Percentiles rank a stretch among this genome's conserved stretches.
Conservation (phyloP, 306 rosid species). For the Astragalus glycyphyllos region DNA sequence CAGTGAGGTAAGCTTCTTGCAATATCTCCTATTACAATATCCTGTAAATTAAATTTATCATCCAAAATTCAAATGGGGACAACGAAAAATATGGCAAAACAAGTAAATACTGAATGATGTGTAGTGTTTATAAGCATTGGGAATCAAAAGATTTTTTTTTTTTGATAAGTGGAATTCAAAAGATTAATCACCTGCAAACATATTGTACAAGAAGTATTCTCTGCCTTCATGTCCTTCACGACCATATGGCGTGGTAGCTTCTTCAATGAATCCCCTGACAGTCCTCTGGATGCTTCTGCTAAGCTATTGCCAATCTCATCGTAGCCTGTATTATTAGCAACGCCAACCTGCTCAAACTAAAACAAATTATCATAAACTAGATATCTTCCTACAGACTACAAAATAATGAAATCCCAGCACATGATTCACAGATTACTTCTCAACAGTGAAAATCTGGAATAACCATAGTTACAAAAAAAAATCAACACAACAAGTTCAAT, state of each 20-base stretch:
- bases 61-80: conserved; percentile 5
- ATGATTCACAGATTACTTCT: conserved; percentile 4
- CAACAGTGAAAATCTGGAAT: conserved; percentile 7
- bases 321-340: conserved; percentile 44
- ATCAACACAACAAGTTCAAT: conserved; percentile 6
- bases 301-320: conserved; percentile 62
- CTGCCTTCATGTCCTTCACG: conserved; percentile 56
- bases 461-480: conserved; percentile 26
- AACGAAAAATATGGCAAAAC: neutral
- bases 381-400: neutral
- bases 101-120: neutral
- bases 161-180: conserved; percentile 1
- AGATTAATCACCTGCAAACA: conserved; percentile 73
- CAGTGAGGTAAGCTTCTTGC: conserved; percentile 72
- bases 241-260: conserved; percentile 65
- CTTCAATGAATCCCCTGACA: conserved; percentile 64
- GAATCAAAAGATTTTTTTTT: conserved; percentile 26
- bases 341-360: conserved; percentile 60
- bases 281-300: conserved; percentile 57
- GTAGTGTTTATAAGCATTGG: too few species aligned
- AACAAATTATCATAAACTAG: conserved; percentile 23
- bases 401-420: conserved; percentile 11
- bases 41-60: conserved; percentile 53
- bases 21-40: conserved; percentile 67
- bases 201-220: conserved; percentile 62